Evolutionary conservation across 2,329 filamentous ascomycete genomes (phyloP).

Genomic region (Pseudogymnoascus sp.): DNA sequence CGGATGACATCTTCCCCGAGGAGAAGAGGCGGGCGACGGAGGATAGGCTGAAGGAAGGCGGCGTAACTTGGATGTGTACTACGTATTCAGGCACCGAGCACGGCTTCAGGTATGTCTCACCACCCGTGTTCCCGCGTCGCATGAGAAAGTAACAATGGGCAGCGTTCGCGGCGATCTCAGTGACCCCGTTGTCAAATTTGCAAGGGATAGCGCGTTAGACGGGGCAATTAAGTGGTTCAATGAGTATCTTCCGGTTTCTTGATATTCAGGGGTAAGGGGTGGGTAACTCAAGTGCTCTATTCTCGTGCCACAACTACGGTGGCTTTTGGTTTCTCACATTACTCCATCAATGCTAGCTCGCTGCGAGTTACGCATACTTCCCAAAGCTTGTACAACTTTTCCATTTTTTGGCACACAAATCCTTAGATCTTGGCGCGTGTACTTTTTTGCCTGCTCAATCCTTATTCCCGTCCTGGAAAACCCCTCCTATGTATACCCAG

Average conservation of each 20-base stretch:
- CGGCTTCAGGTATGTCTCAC: neutral
- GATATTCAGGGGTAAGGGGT: neutral
- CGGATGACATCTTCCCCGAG: neutral
- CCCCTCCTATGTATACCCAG: neutral
- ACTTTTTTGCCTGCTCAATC: neutral
- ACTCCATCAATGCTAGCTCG: neutral
- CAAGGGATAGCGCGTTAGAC: neutral
- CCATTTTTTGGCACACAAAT: neutral
- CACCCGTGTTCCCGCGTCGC: neutral
- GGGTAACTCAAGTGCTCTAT: neutral
- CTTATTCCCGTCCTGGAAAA: neutral
- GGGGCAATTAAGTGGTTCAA: neutral
- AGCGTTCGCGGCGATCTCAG: neutral
- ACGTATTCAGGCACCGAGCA: neutral
- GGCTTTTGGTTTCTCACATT: neutral
- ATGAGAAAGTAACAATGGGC: neutral
- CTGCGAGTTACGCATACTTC: neutral
- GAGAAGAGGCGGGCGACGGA: neutral
- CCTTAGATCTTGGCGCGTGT: neutral
- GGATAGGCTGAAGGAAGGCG: neutral
- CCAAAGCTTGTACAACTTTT: neutral
- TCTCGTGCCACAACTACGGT: neutral
- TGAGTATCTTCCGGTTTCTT: neutral
- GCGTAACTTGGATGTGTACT: neutral
- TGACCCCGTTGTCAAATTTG: neutral